Percentiles rank a stretch among this genome's conserved stretches.
These are phyloP conservation scores for Boletus patriciae DNA, from an alignment of 768 basidiomycete genomes.

Conservation along the genomic window DNA sequence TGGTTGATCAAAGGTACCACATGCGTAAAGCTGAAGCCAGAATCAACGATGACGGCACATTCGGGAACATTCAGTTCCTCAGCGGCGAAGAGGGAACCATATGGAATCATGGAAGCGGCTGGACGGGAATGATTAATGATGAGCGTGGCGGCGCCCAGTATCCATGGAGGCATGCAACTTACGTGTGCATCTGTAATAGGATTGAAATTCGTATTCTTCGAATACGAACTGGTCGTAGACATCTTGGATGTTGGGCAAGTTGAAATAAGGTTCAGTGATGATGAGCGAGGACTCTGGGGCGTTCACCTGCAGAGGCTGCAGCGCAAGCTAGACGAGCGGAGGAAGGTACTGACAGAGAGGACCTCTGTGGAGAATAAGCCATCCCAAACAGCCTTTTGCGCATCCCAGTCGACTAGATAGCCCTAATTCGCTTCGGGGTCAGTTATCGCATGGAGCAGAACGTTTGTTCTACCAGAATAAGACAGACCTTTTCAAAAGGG, in stretches of 20 bases:
- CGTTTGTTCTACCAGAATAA: background rate
- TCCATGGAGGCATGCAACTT: slow-evolving; percentile 35
- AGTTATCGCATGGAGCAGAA: background rate
- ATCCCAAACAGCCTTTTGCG: slow-evolving; percentile 94
- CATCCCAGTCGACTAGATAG: slow-evolving; percentile 92
- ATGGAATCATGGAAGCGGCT: slow-evolving; percentile 82
- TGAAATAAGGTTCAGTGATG: slow-evolving; percentile 93
- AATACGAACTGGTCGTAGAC: slow-evolving; percentile 95
- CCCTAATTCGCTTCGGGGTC: slow-evolving; percentile 55
- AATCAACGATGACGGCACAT: slow-evolving; percentile 81
- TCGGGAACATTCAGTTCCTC: slow-evolving; percentile 58
- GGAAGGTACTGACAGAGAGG: slow-evolving; percentile 51
- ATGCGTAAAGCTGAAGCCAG: slow-evolving; percentile 94
- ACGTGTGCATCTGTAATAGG: slow-evolving; percentile 83
- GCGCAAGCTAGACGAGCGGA: background rate
- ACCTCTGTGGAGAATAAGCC: slow-evolving; percentile 75
- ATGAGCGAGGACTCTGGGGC: slow-evolving; percentile 72
- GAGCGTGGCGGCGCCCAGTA: slow-evolving; percentile 23
- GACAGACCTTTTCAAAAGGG: slow-evolving; percentile 80
- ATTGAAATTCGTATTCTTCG: slow-evolving; percentile 92
- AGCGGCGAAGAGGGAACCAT: slow-evolving; percentile 66
- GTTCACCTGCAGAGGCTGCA: slow-evolving; percentile 54
- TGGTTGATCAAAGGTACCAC: slow-evolving; percentile 81
- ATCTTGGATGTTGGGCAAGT: slow-evolving; percentile 88
- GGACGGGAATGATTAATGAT: slow-evolving; percentile 17